A percentile compares a stretch with the other conserved stretches of the same genome.
These are phyloP conservation scores for Cyclocybe cylindracea DNA, from an alignment of 768 basidiomycete species.

Conservation along the genomic window DNA sequence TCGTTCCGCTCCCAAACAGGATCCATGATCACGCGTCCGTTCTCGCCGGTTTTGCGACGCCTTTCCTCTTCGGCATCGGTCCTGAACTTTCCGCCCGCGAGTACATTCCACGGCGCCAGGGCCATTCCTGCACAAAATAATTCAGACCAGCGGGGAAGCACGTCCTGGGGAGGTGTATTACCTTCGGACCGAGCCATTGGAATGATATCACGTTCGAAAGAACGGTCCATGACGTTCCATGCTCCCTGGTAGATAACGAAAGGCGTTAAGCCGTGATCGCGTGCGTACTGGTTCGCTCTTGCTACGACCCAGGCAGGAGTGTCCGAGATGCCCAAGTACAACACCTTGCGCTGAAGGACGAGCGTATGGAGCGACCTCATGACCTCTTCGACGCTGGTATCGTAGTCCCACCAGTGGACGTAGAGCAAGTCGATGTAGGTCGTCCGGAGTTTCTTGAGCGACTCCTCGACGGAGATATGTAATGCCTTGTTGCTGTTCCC, in stretches of 20 bases:
- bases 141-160: not conserved
- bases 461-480: slow-evolving; percentile 39
- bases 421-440: slow-evolving; percentile 50
- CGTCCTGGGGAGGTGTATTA: slow-evolving; percentile 17
- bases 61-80: slow-evolving; percentile 47
- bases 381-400: slow-evolving; percentile 54
- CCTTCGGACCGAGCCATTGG: slow-evolving; percentile 44
- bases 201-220: slow-evolving; percentile 54
- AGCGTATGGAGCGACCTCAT: slow-evolving; percentile 57
- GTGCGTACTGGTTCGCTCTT: slow-evolving; percentile 48
- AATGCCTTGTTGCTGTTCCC: slow-evolving; percentile 53
- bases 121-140: slow-evolving; percentile 24
- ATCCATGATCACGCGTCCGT: slow-evolving; percentile 33
- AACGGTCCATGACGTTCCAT: slow-evolving; percentile 42
- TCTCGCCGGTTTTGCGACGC: slow-evolving; percentile 31
- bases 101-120: slow-evolving; percentile 33
- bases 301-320: slow-evolving; percentile 48
- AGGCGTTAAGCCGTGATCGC: slow-evolving; percentile 44
- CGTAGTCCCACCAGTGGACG: slow-evolving; percentile 54
- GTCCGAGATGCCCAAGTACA: slow-evolving; percentile 43
- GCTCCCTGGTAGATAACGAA: slow-evolving; percentile 53
- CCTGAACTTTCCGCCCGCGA: slow-evolving; percentile 46
- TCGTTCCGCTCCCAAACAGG: slow-evolving; percentile 48
- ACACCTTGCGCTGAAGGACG: slow-evolving; percentile 51
- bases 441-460: slow-evolving; percentile 47